Evolutionary conservation across 2,329 filamentous ascomycete genomes (phyloP), one percentile per base, ranked within the genome.

Genomic region (Colletotrichum sp.): DNA sequence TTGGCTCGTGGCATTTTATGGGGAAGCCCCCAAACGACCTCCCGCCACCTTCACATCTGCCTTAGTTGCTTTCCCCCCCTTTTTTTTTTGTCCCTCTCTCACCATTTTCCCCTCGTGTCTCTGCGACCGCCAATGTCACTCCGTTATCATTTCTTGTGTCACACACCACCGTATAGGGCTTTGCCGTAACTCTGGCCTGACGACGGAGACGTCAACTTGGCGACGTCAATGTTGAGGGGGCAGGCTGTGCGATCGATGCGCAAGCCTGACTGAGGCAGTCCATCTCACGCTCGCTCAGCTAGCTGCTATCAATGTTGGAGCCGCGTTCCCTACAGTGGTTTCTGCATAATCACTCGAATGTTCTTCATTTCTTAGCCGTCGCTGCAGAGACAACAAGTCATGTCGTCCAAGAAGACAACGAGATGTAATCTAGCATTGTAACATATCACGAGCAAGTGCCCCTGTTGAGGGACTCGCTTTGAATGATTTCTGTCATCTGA

Each of bases 1-100:
- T 90, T 90, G 88, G 89, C 84, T 85, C 80, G 81, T 80, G 79
- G 80, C 79, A 78, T 80, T 81, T 79, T 82, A 80, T 83, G 81
- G 82, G 79, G 80, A 82, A 80, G 52, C 52, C 29, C 63, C 78
- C 62, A 49, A 72, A 44, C 55, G 29, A 8, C 69, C 32, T 61
- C 39, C 62, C 62, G 70, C 67, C 75, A 68, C 39, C 34, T 69
- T 49, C 76, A 55, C 64, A 39, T 66, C 69, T 67, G 69, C 66
- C 71, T 78, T 78, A 69, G 71, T 59, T 66, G 55, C 69, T 52
- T 70, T 49, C 8, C 11, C 11, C 39, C 9, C n/a, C 6, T n/a
- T 44, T n/a, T 49, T n/a, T 49, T 13, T 52, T 22, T 8, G 4
- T 9, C 1, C 4, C 8, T 8, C 16, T 12, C 44, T 22, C 19